A percentile compares a stretch with the other conserved stretches of the same genome.
Conservation (phyloP, 768 basidiomycete genomes). For the Amanita rubescens region DNA sequence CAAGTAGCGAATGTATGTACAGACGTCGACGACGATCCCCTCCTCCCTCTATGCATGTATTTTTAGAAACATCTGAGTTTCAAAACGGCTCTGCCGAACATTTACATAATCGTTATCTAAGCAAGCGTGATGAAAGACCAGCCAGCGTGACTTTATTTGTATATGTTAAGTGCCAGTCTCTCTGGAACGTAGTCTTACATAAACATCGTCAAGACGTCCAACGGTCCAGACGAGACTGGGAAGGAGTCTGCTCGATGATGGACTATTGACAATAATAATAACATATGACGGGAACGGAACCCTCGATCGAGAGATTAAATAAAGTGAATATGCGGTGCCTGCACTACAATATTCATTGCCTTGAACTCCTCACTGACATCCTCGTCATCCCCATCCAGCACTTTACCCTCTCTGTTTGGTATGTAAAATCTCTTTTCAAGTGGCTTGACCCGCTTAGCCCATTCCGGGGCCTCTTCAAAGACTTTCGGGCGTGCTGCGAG, state of each 20-base stretch:
- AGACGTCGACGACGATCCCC: background rate
- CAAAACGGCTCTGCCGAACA: background rate
- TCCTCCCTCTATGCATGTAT: too few relatives aligned
- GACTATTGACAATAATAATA: too few relatives aligned
- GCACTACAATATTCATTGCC: slow-evolving; percentile 7
- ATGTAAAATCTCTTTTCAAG: slow-evolving; percentile 14
- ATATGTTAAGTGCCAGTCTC: background rate
- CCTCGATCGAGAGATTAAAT: too few relatives aligned
- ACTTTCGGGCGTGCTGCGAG: slow-evolving; percentile 21
- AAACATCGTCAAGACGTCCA: too few relatives aligned
- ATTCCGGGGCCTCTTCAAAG: slow-evolving; percentile 15
- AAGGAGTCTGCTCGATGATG: too few relatives aligned
- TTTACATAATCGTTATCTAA: background rate
- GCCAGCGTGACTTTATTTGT: background rate
- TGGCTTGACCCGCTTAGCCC: slow-evolving; percentile 17
- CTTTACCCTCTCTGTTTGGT: background rate
- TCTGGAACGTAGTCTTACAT: background rate
- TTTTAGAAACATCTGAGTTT: background rate
- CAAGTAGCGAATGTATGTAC: background rate
- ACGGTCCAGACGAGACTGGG: too few relatives aligned
- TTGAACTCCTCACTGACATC: slow-evolving; percentile 7
- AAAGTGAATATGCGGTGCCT: slow-evolving; percentile 5
- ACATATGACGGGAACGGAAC: too few relatives aligned
- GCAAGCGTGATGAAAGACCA: background rate
- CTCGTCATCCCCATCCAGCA: slow-evolving; percentile 1